A percentile compares a stretch with the other conserved stretches of the same genome.
Conservation (phyloP, 176 grass and related monocot genomes). For the Oryza glumipatula region DNA sequence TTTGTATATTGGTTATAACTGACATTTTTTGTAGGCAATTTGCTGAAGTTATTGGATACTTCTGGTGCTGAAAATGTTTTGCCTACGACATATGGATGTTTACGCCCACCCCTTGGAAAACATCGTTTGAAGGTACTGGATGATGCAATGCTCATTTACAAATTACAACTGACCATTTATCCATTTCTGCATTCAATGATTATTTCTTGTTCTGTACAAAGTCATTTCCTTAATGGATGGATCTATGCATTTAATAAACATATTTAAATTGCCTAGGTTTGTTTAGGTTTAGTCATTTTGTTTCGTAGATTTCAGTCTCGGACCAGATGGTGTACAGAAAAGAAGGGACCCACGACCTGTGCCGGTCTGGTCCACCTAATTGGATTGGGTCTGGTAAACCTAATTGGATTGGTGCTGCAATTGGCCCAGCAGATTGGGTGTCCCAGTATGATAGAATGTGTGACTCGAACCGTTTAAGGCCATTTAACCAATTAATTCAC, state of each 20-base stretch:
- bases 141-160: slow-evolving; percentile 20
- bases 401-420: background rate
- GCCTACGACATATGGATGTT: slow-evolving; percentile 85
- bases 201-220: background rate
- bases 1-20: slow-evolving; percentile 22
- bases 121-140: slow-evolving; percentile 84
- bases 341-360: background rate
- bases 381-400: background rate
- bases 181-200: background rate
- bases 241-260: slow-evolving; percentile 24
- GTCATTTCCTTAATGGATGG: slow-evolving; percentile 23
- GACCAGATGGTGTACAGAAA: background rate
- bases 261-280: slow-evolving; percentile 21
- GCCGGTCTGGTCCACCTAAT: background rate
- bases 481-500: background rate
- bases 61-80: slow-evolving; percentile 66
- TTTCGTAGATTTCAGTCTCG: background rate
- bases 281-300: background rate
- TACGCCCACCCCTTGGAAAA: slow-evolving; percentile 90
- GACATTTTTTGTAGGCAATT: slow-evolving; percentile 62
- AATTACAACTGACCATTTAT: slow-evolving; percentile 29
- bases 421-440: background rate
- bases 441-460: background rate
- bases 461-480: background rate
- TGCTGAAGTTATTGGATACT: slow-evolving; percentile 82